Conservation (phyloP, 805 yeast genomes). For the Grigorovia jiainica region DNA sequence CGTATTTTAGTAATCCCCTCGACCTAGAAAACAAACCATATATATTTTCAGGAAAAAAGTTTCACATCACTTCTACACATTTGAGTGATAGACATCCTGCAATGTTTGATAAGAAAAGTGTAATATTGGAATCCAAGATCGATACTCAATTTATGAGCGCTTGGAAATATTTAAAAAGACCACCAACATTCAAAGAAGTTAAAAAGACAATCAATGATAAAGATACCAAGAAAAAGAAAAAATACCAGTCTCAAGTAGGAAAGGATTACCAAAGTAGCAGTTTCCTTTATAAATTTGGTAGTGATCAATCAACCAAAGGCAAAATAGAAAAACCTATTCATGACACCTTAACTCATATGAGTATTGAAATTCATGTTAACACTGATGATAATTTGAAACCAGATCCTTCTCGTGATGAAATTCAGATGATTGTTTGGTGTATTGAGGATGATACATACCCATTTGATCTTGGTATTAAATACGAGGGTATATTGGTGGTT, state of each 20-base stretch:
- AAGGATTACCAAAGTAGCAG: conserved; percentile 23
- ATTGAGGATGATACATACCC: conserved; percentile 37
- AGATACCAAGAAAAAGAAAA: conserved; percentile 6
- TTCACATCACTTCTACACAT: conserved; percentile 37
- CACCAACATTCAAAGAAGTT: conserved; percentile 42
- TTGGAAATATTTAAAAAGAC: conserved; percentile 39
- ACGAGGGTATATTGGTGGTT: conserved; percentile 32
- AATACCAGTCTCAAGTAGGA: conserved; percentile 43
- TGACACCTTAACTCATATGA: conserved; percentile 45
- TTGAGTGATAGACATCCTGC: conserved; percentile 26
- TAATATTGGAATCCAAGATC: conserved; percentile 4
- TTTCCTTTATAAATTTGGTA: conserved; percentile 5
- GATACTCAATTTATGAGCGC: conserved; percentile 7
- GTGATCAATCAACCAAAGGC: conserved; percentile 16
- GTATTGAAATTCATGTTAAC: conserved; percentile 59
- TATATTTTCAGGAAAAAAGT: conserved; percentile 58
- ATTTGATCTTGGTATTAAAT: conserved; percentile 26
- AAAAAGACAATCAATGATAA: neutral
- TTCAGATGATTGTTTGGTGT: conserved; percentile 55
- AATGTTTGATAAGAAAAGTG: conserved; percentile 14
- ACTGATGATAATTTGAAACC: conserved; percentile 45
- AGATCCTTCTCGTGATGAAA: conserved; percentile 54
- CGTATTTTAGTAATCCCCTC: conserved; percentile 45
- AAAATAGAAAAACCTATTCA: conserved; percentile 33
- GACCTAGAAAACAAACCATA: conserved; percentile 50